Conservation (phyloP, 192 early-diverging fungal species). For the Coemansia sp. region DNA sequence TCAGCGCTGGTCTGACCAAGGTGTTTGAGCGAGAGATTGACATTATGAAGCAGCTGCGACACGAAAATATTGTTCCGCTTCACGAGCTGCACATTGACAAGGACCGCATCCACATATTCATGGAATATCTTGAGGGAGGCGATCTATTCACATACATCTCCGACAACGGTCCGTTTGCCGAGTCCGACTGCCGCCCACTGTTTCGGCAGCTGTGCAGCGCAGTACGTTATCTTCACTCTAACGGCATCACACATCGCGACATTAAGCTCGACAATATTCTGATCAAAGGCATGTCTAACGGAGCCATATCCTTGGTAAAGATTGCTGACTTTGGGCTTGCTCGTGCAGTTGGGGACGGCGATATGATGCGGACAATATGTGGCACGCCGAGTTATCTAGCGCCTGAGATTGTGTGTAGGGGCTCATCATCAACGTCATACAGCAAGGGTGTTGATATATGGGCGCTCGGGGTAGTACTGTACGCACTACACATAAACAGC, state of each 20-base stretch:
- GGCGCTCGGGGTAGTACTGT: slow-evolving; percentile 53
- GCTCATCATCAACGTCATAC: slow-evolving; percentile 36
- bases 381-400: slow-evolving; percentile 61
- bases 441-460: slow-evolving; percentile 52
- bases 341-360: slow-evolving; percentile 43
- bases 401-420: slow-evolving; percentile 52
- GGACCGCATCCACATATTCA: slow-evolving; percentile 53
- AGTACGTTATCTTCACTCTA: slow-evolving; percentile 73
- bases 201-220: slow-evolving; percentile 52
- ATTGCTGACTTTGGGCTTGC: slow-evolving; percentile 74
- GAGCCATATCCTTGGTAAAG: slow-evolving; percentile 26
- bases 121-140: slow-evolving; percentile 52
- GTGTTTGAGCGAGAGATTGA: slow-evolving; percentile 50
- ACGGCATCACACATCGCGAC: slow-evolving; percentile 91
- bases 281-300: slow-evolving; percentile 23
- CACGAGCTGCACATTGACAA: slow-evolving; percentile 45
- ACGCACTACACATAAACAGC: slow-evolving; percentile 43
- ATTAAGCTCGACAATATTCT: slow-evolving; percentile 83
- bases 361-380: slow-evolving; percentile 55
- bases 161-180: slow-evolving; percentile 37
- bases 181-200: slow-evolving; percentile 38
- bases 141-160: slow-evolving; percentile 50
- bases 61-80: slow-evolving; percentile 44
- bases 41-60: slow-evolving; percentile 42
- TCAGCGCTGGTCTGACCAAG: slow-evolving; percentile 42